Percentiles rank a stretch among this genome's conserved stretches.
These are phyloP conservation scores for Aureobasidium melanogenum DNA, from an alignment of 2,329 filamentous ascomycete species.

Conservation along the genomic window DNA sequence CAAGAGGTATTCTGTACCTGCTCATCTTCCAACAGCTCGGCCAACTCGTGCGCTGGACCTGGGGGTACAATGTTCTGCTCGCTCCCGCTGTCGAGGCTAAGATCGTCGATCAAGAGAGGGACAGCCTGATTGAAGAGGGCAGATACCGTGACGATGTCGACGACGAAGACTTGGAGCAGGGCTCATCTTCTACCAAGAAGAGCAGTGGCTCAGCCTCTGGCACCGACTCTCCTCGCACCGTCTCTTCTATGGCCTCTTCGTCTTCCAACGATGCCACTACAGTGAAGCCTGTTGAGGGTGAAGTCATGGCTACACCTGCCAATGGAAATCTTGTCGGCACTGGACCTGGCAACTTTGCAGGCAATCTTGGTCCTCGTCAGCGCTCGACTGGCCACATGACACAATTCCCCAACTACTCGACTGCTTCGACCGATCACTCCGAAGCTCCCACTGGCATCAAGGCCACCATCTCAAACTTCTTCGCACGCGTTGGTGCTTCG, in stretches of 20 bases:
- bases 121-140: constrained; percentile 37
- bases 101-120: constrained; percentile 43
- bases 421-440: constrained; percentile 17
- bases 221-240: constrained; percentile 34
- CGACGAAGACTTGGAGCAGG: constrained; percentile 36
- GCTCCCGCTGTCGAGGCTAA: constrained; percentile 68
- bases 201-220: constrained; percentile 39
- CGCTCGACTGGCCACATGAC: constrained; percentile 47
- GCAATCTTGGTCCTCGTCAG: constrained; percentile 23
- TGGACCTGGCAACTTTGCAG: constrained; percentile 31
- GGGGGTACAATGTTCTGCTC: constrained; percentile 93
- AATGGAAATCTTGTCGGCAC: constrained; percentile 38
- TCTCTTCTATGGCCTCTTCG: constrained; percentile 16
- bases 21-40: constrained; percentile 97
- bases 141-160: constrained; percentile 46
- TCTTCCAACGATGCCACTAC: constrained; percentile 20
- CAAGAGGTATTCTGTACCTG: constrained; percentile 87
- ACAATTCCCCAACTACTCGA: constrained; percentile 27
- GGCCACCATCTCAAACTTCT: constrained; percentile 16
- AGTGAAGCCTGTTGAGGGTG: constrained; percentile 21
- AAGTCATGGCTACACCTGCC: constrained; percentile 34
- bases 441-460: constrained; percentile 18
- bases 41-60: constrained; percentile 92
- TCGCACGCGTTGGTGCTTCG: constrained; percentile 16
- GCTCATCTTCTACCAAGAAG: background rate